A percentile compares a stretch with the other conserved stretches of the same genome.
Evolutionary conservation across 2,329 filamentous ascomycete genomes (phyloP).

Genomic region (Botrytis sinoallii): DNA sequence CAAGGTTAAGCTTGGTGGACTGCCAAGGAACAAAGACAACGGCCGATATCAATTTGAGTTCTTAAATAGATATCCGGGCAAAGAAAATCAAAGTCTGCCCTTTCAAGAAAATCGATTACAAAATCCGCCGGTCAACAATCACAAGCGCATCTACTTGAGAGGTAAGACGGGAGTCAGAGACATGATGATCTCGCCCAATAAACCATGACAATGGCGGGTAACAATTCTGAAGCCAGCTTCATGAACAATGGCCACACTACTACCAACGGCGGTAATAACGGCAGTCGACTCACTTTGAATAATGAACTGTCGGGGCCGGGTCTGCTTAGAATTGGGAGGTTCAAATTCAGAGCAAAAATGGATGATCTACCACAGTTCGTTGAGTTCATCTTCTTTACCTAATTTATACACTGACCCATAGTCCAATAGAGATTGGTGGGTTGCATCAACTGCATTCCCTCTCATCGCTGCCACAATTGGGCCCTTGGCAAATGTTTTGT

Average conservation of each 20-base stretch:
- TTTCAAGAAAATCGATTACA: not conserved
- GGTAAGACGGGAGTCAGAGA: too few relatives aligned
- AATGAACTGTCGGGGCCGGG: conserved; percentile 17
- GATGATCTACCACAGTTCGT: conserved; percentile 39
- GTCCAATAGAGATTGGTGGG: conserved; percentile 40
- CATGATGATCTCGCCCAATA: conserved; percentile 1
- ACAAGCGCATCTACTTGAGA: not conserved
- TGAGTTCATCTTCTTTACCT: not conserved
- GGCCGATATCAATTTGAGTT: not conserved
- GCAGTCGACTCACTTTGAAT: not conserved
- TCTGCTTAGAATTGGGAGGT: conserved; percentile 32
- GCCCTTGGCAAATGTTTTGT: conserved; percentile 67
- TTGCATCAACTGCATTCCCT: conserved; percentile 47
- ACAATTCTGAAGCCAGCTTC: not conserved
- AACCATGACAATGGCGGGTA: conserved; percentile 8
- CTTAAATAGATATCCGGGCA: not conserved
- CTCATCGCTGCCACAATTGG: conserved; percentile 66
- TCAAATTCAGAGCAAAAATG: conserved; percentile 37
- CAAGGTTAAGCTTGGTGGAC: not conserved
- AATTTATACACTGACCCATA: not conserved
- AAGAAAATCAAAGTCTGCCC: not conserved
- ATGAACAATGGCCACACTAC: not conserved
- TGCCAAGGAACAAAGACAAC: conserved; percentile 4
- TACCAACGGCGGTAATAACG: not conserved
- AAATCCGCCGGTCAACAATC: not conserved